Evolutionary conservation across 352 stramenopile genomes (phyloP).

Genomic region (Globisporangium heterothallicum): DNA sequence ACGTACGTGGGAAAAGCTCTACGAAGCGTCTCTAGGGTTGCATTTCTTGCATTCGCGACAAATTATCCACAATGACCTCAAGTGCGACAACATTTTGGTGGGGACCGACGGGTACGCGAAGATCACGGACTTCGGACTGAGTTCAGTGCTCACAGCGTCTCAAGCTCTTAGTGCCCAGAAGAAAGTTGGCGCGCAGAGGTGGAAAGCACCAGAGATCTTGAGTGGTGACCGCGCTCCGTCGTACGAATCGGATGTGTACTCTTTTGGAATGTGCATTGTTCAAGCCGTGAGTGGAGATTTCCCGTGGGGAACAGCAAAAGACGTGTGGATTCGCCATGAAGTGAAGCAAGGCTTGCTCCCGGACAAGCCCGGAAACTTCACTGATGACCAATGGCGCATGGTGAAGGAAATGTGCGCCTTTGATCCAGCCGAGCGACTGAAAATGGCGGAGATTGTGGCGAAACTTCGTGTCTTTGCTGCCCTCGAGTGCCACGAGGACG

Average conservation of each 20-base stretch:
- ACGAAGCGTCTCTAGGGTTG: constrained; percentile 19
- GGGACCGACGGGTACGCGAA: constrained; percentile 20
- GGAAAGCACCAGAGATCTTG: constrained; percentile 18
- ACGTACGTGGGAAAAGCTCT: constrained; percentile 20
- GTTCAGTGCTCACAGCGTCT: not conserved
- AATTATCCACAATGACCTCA: constrained; percentile 23
- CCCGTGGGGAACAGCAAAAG: constrained; percentile 9
- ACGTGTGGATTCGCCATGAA: constrained; percentile 8
- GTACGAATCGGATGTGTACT: constrained; percentile 17
- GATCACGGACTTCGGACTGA: constrained; percentile 25
- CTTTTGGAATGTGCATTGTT: constrained; percentile 21
- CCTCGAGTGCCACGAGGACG: not conserved
- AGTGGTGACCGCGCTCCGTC: not conserved
- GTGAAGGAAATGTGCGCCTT: constrained; percentile 16
- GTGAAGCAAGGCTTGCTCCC: constrained; percentile 3
- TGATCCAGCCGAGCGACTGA: not conserved
- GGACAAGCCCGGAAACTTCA: constrained; percentile 12
- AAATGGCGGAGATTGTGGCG: not conserved
- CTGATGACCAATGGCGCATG: constrained; percentile 14
- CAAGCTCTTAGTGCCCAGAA: constrained; percentile 4
- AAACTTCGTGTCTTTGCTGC: not conserved
- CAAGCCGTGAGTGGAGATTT: constrained; percentile 12
- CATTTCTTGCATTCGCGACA: constrained; percentile 18
- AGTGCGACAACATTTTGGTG: constrained; percentile 33
- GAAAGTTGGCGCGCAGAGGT: constrained; percentile 14